Percentiles rank a stretch among this genome's conserved stretches.
These are phyloP conservation scores for Pachysandra terminalis DNA, from an alignment of 164 flowering plant species.

Conservation along the genomic window DNA sequence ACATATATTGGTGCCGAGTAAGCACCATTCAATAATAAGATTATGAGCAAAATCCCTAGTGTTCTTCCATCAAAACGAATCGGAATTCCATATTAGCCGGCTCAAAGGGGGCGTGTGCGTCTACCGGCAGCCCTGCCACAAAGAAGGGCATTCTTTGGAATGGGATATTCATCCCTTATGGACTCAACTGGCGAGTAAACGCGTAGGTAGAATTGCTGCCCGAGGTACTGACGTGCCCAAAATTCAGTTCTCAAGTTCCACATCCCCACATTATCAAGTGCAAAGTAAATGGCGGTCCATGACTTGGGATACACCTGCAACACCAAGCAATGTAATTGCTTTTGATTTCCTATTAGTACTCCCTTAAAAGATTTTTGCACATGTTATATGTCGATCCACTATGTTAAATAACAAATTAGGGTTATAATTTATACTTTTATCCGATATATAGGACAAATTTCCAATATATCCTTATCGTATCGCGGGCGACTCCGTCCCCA, in stretches of 20 bases:
- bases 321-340: neutral
- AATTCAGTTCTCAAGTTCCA: constrained; percentile 77
- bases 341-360: too few relatives aligned
- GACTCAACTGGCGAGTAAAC: constrained; percentile 57
- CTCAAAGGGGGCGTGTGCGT: constrained; percentile 23
- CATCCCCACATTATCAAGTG: constrained; percentile 87
- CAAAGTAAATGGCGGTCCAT: constrained; percentile 75
- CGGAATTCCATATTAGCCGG: neutral
- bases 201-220: constrained; percentile 76
- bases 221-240: constrained; percentile 80
- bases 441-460: too few relatives aligned
- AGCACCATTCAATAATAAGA: constrained; percentile 7
- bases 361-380: too few relatives aligned
- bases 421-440: too few relatives aligned
- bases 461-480: too few relatives aligned
- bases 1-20: too few relatives aligned
- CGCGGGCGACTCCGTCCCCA: too few relatives aligned
- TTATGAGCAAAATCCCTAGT: neutral
- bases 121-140: constrained; percentile 61
- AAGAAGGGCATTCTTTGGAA: constrained; percentile 68
- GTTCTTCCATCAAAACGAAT: neutral
- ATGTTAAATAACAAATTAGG: too few relatives aligned
- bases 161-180: constrained; percentile 57
- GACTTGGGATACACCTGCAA: constrained; percentile 86
- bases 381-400: too few relatives aligned